These are phyloP conservation scores for Lentinula edodes DNA, from an alignment of 768 basidiomycete species.

Conservation along the genomic window DNA sequence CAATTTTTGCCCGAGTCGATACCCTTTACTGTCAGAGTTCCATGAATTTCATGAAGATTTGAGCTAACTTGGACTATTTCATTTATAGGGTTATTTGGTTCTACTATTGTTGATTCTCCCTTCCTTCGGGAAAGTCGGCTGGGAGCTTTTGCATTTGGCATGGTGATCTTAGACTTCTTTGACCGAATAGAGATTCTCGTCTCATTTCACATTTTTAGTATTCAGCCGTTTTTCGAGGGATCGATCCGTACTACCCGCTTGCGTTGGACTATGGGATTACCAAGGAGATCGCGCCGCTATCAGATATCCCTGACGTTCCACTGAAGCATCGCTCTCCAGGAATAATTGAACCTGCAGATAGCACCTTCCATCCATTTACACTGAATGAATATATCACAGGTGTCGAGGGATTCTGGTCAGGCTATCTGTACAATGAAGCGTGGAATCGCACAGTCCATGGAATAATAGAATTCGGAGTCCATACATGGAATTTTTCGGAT, in stretches of 20 bases:
- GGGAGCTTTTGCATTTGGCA: background rate
- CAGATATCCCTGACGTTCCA: background rate
- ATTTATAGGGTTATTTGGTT: background rate
- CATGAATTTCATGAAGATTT: background rate
- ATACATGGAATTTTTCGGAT: background rate
- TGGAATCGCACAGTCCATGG: background rate
- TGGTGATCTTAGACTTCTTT: background rate
- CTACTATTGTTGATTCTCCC: background rate
- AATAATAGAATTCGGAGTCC: background rate
- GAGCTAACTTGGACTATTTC: background rate
- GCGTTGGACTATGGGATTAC: background rate
- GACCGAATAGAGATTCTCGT: background rate
- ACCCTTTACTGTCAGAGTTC: background rate
- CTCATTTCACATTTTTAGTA: background rate
- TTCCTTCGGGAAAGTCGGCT: background rate
- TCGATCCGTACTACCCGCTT: background rate
- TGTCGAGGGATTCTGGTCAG: background rate
- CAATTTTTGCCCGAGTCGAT: background rate
- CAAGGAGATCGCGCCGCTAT: background rate
- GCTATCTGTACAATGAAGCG: background rate
- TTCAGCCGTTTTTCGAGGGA: background rate
- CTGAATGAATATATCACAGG: background rate
- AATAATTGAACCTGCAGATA: background rate
- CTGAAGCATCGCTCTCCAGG: background rate
- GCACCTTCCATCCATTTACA: background rate